Percentiles rank a stretch among this genome's conserved stretches.
phyloP scores from a whole-genome alignment of 352 stramenopile genomes.

The Pythium guiyangense region DNA sequence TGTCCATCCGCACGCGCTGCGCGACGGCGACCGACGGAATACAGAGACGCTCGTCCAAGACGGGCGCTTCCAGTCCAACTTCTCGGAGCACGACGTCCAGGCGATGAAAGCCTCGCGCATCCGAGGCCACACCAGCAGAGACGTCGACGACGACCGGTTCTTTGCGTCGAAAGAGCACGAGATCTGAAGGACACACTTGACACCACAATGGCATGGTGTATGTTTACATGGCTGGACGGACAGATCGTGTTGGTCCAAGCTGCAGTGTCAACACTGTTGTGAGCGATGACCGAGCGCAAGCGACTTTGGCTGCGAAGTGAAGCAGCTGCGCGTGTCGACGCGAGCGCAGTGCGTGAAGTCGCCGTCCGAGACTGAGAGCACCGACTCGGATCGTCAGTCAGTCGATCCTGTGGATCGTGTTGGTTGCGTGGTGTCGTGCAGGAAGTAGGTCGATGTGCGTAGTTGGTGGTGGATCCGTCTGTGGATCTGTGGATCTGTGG shows the following conservation, averaged over 20 bases:
- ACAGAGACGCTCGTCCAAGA: slow-evolving; percentile 63
- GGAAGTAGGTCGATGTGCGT: too few species aligned
- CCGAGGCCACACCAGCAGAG: too few species aligned
- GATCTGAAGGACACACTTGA: not conserved
- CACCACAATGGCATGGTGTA: too few species aligned
- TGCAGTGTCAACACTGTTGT: not conserved
- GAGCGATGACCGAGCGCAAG: too few species aligned
- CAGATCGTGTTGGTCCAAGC: not conserved
- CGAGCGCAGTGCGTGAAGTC: not conserved
- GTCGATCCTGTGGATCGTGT: too few species aligned
- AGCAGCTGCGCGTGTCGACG: not conserved
- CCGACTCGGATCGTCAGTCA: too few species aligned
- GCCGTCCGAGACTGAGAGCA: too few species aligned
- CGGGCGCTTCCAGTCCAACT: slow-evolving; percentile 60
- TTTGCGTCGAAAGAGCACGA: not conserved
- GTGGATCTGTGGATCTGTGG: too few species aligned
- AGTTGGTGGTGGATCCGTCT: too few species aligned
- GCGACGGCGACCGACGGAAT: slow-evolving; percentile 49
- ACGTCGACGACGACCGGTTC: not conserved
- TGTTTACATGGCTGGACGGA: not conserved
- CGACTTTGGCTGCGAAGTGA: not conserved
- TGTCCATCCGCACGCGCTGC: slow-evolving; percentile 52
- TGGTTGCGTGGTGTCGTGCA: too few species aligned
- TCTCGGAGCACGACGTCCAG: slow-evolving; percentile 34
- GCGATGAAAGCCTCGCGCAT: not conserved